Evolutionary conservation across 257 asterid species (phyloP), one percentile per base, ranked within the genome.

Genomic region (Nemophila menziesii): DNA sequence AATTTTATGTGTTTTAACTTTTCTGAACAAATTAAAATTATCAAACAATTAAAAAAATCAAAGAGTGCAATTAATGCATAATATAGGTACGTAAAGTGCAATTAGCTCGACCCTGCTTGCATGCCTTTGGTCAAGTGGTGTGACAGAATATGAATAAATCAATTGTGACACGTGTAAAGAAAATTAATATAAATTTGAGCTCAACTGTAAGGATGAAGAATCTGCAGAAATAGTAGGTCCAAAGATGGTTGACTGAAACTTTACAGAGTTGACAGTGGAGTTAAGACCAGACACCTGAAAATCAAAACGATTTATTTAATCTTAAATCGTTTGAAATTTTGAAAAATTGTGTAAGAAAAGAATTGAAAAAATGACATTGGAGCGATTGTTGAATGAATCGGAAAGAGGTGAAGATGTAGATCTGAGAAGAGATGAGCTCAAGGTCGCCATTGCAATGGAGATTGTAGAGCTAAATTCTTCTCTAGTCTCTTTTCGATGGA

Each of bases 161-260:
- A 23, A 2, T 8, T 12, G 20, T 17, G 20, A 16, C 20, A 12
- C 8, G 21, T 29, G 33, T 24, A 48, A 8, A 22, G 19, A 24
- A 22, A 24, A 39, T 6, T 13, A 33, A 50, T 24, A 17, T 17
- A 16, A 33, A 9, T 14, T n/a, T 17, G 46, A 56, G 72, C 86
- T 75, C 72, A 86, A 77, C 94, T 65, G 93, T 49, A 55, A 44
- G 27, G 68, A 60, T 36, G 69, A 75, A 20, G 74, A 63, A 40
- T 54, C 74, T 55, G 51, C 56, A 2, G 70, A 44, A 36, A 68
- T 40, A 34, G 65, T 51, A 57, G 58, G 51, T 24, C 94, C 94
- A 39, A 55, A 55, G 43, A 86, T 58, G 57, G 64, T 73, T 13
- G 89, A 79, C 54, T 63, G 74, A 51, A 77, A 75, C 72, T 70